These are phyloP conservation scores for Eruca vesicaria DNA, from an alignment of 441 rosid species.

Conservation along the genomic window DNA sequence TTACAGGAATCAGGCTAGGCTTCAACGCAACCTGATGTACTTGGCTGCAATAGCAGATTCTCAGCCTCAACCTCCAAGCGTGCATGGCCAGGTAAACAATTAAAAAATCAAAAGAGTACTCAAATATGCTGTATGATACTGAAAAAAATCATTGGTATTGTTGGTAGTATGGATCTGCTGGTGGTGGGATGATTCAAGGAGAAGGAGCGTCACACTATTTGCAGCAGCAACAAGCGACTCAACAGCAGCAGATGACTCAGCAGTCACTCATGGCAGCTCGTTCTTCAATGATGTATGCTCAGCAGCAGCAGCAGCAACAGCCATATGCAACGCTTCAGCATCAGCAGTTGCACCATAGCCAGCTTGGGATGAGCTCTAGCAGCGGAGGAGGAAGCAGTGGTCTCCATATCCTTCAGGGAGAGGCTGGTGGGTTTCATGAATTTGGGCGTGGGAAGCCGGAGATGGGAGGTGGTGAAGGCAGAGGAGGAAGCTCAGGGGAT, in stretches of 20 bases:
- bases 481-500: slow-evolving; percentile 82
- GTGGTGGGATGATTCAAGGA: slow-evolving; percentile 72
- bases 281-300: slow-evolving; percentile 84
- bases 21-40: slow-evolving; percentile 96
- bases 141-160: neutral
- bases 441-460: slow-evolving; percentile 87
- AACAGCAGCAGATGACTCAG: slow-evolving; percentile 79
- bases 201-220: slow-evolving; percentile 70
- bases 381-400: slow-evolving; percentile 67
- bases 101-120: neutral
- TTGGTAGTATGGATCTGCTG: slow-evolving; percentile 58
- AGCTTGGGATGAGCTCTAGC: slow-evolving; percentile 83
- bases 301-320: slow-evolving; percentile 73
- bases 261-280: slow-evolving; percentile 94
- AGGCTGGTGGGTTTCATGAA: slow-evolving; percentile 82
- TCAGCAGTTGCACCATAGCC: slow-evolving; percentile 64
- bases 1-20: slow-evolving; percentile 91
- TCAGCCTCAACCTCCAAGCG: slow-evolving; percentile 85
- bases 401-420: slow-evolving; percentile 80
- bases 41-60: slow-evolving; percentile 97
- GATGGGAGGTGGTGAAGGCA: slow-evolving; percentile 71
- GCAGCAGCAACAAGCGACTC: slow-evolving; percentile 58
- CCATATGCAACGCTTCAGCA: slow-evolving; percentile 78
- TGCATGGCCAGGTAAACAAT: slow-evolving; percentile 77
- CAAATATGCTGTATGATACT: neutral